Base-by-base conservation (phyloP, 2,329 filamentous ascomycete species). In the Byssochlamys sp. region DNA sequence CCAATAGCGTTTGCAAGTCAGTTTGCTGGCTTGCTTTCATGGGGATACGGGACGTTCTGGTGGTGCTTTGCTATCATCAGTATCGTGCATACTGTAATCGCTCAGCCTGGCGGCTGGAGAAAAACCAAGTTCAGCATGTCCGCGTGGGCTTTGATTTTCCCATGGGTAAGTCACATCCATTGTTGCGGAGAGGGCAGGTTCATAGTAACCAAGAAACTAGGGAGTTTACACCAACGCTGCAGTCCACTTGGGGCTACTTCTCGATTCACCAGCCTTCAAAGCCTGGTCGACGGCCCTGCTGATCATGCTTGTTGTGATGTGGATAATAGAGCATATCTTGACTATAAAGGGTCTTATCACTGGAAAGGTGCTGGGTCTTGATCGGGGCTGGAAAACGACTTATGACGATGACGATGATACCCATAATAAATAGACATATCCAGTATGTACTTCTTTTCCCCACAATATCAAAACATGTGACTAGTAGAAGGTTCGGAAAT, bases 41-140 rank as follows among this genome's bases (percentile, higher is more conserved):
- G 73, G 69, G 75, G 75, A 0, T 70, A 72, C 52, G 72, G 67
- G 0, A 69, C 71, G 3, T 75, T 77, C 45, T 78, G 74, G 75
- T 74, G 73, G 70, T 58, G 64, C n/a, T 73, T 77, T 58, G 72
- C 73, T 1, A 61, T 74, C 6, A 58, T 71, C 39, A 70, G 71
- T 54, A 72, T 73, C 29, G 33, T 60, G 12, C 66, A 71, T 62
- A 66, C 65, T 5, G 45, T 68, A 4, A 45, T 64, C 1, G 57
- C 53, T 51, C 65, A 66, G 61, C 60, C 60, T 12, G 59, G 61
- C 0, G 63, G 63, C 11, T 59, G 56, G 57, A 55, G 62, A 50
- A 53, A 57, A 10, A 63, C 68, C 5, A 58, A 53, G 1, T 75
- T 73, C 56, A 67, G 58, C 1, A 53, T 75, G 53, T 59, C 66